Conservation (phyloP, 2,329 filamentous ascomycete species). For the Botrytis cinerea region DNA sequence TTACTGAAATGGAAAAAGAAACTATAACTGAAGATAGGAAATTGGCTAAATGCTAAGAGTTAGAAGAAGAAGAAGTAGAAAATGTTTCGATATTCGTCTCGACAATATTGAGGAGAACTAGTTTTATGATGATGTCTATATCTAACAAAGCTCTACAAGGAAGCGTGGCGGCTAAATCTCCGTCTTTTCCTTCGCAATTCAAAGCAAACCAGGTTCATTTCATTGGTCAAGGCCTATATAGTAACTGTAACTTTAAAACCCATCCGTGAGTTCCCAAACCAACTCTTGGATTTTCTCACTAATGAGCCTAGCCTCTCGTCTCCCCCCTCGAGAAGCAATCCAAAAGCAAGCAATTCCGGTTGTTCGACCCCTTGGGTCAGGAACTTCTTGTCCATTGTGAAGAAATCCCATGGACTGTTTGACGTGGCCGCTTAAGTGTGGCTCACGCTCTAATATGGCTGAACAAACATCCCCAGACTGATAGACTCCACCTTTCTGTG, state of each 20-base stretch:
- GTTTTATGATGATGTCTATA: background rate
- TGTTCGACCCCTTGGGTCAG: constrained; percentile 4
- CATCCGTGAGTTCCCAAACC: background rate
- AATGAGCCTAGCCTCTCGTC: background rate
- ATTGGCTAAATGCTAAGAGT: background rate
- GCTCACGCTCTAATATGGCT: background rate
- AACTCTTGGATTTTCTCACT: background rate
- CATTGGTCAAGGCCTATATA: background rate
- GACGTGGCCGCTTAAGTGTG: background rate
- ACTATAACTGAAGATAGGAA: background rate
- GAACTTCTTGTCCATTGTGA: constrained; percentile 4
- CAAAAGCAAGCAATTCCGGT: constrained; percentile 4
- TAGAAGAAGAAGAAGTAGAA: background rate
- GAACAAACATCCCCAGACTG: background rate
- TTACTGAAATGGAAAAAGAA: no score
- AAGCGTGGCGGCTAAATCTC: background rate
- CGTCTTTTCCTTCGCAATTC: background rate
- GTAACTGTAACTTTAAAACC: background rate
- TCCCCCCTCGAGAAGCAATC: background rate
- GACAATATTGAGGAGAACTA: background rate
- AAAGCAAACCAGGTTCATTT: background rate
- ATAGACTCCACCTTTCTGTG: constrained; percentile 8
- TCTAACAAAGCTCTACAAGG: background rate
- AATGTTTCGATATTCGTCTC: background rate
- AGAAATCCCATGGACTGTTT: background rate